Evolutionary conservation across 2,329 filamentous ascomycete species (phyloP).

Genomic region (Stemphylium vesicarium): DNA sequence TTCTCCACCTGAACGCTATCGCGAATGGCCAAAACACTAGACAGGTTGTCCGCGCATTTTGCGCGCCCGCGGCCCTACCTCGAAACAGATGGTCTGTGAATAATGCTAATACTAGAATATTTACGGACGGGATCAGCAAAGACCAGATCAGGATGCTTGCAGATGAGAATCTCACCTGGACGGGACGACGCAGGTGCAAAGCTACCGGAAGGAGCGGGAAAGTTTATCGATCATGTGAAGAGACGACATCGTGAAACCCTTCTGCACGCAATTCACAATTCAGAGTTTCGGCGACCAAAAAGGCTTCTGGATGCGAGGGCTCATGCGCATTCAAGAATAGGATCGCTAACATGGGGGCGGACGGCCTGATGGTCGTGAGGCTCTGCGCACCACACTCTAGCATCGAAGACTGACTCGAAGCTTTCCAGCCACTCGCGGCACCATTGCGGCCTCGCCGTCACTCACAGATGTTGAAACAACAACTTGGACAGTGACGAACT

Average conservation of each 20-base stretch:
- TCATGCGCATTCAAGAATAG: neutral
- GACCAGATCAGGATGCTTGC: neutral
- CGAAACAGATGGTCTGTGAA: neutral
- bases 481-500: neutral
- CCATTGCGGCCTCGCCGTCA: neutral
- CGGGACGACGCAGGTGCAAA: too few relatives aligned
- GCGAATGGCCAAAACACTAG: neutral
- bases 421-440: neutral
- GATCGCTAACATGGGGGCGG: neutral
- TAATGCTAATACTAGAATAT: neutral
- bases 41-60: neutral
- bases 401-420: neutral
- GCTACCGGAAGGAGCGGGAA: too few relatives aligned
- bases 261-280: neutral
- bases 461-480: neutral
- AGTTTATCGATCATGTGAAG: too few relatives aligned
- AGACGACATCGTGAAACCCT: neutral
- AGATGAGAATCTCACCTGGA: too few relatives aligned
- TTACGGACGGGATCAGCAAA: neutral
- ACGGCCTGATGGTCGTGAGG: neutral
- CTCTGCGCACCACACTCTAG: neutral
- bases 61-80: neutral
- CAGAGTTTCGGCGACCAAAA: neutral
- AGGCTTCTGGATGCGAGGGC: neutral
- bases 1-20: neutral